These are phyloP conservation scores for Rhazya stricta DNA, from an alignment of 257 asterid genomes.

Conservation along the genomic window DNA sequence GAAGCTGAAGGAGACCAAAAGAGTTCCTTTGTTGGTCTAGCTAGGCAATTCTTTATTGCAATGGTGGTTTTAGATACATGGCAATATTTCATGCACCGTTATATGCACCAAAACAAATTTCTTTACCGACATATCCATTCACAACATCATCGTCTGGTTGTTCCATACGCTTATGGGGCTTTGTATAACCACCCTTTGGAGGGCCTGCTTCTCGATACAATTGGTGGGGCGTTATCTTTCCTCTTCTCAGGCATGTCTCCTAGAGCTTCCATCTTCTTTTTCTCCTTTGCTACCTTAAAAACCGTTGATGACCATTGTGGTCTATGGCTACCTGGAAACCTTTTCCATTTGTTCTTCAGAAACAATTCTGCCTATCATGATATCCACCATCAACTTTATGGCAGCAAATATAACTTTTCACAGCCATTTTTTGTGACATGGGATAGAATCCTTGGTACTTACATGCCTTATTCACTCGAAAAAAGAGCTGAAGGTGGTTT, in stretches of 20 bases:
- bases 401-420: slow-evolving; percentile 76
- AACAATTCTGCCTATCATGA: slow-evolving; percentile 93
- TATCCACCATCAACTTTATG: slow-evolving; percentile 83
- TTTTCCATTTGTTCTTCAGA: slow-evolving; percentile 59
- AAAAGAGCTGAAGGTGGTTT: slow-evolving; percentile 65
- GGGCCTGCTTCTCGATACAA: slow-evolving; percentile 81
- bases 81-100: slow-evolving; percentile 92
- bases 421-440: slow-evolving; percentile 92
- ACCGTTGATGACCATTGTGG: slow-evolving; percentile 95
- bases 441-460: slow-evolving; percentile 78
- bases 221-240: slow-evolving; percentile 82
- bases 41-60: slow-evolving; percentile 50
- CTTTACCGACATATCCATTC: slow-evolving; percentile 82
- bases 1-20: slow-evolving; percentile 38
- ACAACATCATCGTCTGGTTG: slow-evolving; percentile 80
- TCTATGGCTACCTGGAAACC: slow-evolving; percentile 85
- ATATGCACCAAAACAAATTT: slow-evolving; percentile 93
- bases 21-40: slow-evolving; percentile 48
- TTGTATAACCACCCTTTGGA: slow-evolving; percentile 91
- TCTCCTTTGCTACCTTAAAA: slow-evolving; percentile 84
- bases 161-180: slow-evolving; percentile 89
- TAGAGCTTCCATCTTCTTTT: slow-evolving; percentile 76
- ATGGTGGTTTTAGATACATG: slow-evolving; percentile 83
- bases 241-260: slow-evolving; percentile 93
- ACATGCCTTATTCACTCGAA: slow-evolving; percentile 85